Evolutionary conservation across 164 flowering plant species (phyloP).

Genomic region (Macadamia tetraphylla): DNA sequence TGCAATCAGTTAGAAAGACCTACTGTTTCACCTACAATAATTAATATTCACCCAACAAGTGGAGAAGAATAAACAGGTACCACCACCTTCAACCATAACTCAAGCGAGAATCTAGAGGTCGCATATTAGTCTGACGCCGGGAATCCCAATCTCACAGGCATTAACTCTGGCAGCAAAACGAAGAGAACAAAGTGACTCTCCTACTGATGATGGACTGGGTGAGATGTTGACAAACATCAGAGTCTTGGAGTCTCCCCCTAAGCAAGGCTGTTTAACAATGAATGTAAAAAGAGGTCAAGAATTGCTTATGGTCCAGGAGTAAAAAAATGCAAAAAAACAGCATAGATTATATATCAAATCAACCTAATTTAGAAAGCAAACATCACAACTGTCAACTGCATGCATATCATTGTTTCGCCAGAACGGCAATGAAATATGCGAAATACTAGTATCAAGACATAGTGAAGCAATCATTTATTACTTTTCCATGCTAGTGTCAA

Average conservation of each 20-base stretch:
- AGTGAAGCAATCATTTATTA: too few species aligned
- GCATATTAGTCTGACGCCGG: slow-evolving; percentile 58
- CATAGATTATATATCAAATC: neutral
- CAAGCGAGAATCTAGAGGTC: slow-evolving; percentile 60
- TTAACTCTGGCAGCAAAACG: slow-evolving; percentile 91
- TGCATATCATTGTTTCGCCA: too few species aligned
- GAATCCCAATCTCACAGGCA: slow-evolving; percentile 88
- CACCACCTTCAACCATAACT: slow-evolving; percentile 49
- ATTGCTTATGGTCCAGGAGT: neutral
- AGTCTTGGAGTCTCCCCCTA: slow-evolving; percentile 96
- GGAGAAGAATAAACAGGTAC: neutral
- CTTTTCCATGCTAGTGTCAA: too few species aligned
- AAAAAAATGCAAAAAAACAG: neutral
- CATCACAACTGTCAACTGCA: too few species aligned
- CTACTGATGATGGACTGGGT: slow-evolving; percentile 74
- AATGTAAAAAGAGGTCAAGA: neutral
- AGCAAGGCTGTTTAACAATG: slow-evolving; percentile 63
- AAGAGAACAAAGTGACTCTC: slow-evolving; percentile 88
- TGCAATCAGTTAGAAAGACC: slow-evolving; percentile 31
- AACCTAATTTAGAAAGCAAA: too few species aligned
- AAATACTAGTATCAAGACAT: too few species aligned
- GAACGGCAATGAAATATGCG: too few species aligned
- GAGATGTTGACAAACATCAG: slow-evolving; percentile 91
- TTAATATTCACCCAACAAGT: slow-evolving; percentile 2
- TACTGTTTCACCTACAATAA: slow-evolving; percentile 8